phyloP scores from a whole-genome alignment of 129 eudicot genomes.

The Sambucus nigra region DNA sequence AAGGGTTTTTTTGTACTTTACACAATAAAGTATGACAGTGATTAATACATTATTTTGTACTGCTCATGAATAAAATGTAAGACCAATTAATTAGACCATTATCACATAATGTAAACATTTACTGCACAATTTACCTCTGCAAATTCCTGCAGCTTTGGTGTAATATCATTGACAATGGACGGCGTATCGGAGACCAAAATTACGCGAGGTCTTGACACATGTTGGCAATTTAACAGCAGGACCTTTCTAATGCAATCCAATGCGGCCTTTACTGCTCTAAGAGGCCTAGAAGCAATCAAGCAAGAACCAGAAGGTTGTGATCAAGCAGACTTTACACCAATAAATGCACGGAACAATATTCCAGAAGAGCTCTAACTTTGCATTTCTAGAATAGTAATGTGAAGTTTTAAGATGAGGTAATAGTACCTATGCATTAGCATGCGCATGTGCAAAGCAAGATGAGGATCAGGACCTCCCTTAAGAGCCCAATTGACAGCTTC shows the following conservation, averaged over 20 bases:
- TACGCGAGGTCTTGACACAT: slow-evolving; percentile 30
- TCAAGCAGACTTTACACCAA: neutral
- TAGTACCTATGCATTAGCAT: slow-evolving; percentile 59
- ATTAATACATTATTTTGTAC: too few relatives aligned
- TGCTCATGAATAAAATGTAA: neutral
- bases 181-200: slow-evolving; percentile 66
- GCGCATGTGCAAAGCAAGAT: slow-evolving; percentile 55
- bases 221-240: slow-evolving; percentile 12
- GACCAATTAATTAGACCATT: too few relatives aligned
- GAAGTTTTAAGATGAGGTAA: neutral
- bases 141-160: slow-evolving; percentile 30
- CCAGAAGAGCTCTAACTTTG: neutral
- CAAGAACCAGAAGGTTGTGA: slow-evolving; percentile 1
- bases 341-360: slow-evolving; percentile 2
- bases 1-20: too few relatives aligned
- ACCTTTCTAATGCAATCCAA: slow-evolving; percentile 51
- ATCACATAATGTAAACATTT: too few relatives aligned
- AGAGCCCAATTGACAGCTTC: slow-evolving; percentile 39
- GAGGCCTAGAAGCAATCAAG: slow-evolving; percentile 30
- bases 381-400: neutral
- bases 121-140: slow-evolving; percentile 39
- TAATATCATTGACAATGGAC: slow-evolving; percentile 29
- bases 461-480: slow-evolving; percentile 40
- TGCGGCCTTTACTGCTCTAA: slow-evolving; percentile 37
- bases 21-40: too few relatives aligned